Base-by-base conservation (phyloP, 192 early-diverging fungal species). In the Jimgerdemannia flammicorona region DNA sequence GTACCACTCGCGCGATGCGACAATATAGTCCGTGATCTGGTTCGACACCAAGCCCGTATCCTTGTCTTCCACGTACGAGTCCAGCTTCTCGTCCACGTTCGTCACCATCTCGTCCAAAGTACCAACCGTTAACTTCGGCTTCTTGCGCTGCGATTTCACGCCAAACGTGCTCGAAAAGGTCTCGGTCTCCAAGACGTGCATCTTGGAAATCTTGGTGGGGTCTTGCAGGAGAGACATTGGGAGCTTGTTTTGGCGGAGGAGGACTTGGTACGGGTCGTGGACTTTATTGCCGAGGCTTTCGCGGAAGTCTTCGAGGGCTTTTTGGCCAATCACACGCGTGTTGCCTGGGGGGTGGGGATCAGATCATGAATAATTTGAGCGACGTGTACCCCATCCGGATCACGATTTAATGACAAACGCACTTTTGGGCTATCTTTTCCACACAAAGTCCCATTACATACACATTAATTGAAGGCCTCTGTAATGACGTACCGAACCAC, bases 151-250 rank as follows among this genome's bases (percentile, higher is more conserved):
- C 9, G 97, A 91, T 78, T 96, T 97, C 43, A 92, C 92, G 20
- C 98, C 97, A 84, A 99, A 99, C 0, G 98, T 98, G 70, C 93
- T 90, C 20, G 85, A 70, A 81, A 99, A 99, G 4, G 94, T 84
- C 74, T 97, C 96, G 19, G 96, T 96, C 81, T 99, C 96, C 74
- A 99, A 88, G 86, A 99, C 89, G 79, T 98, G 93, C 90, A 99
- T 95, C 59, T 89, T 87, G 4, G 83, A 69, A 29, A 80, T 67
- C 85, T 92, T 94, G 70, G 91, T 88, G 3, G 92, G 82, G 69
- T 95, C 94, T 66, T 91, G 87, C 77, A 98, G 84, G 71, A 99
- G 87, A 76, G 94, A 95, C 90, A 98, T 95, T 4, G 98, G 98
- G 67, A 99, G 88, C 88, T 97, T 97, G 88, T 95, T 96, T 74